Conservation (phyloP, 208 protist species). For the Crithidia bombi region DNA sequence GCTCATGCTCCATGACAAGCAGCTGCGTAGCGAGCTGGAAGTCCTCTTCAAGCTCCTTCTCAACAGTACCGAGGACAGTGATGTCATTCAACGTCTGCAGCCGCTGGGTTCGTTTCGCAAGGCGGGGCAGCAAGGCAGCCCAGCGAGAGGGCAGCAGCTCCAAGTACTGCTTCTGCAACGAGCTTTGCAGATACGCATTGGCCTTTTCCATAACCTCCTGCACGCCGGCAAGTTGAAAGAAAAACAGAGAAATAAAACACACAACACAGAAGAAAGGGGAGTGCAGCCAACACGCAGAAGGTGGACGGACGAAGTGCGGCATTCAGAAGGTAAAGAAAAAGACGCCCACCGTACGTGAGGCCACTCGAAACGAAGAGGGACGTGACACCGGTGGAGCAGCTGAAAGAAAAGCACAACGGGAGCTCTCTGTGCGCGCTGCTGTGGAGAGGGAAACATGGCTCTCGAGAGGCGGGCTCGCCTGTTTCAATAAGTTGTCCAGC, state of each 20-base stretch:
- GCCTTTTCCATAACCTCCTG: constrained; percentile 14
- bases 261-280: constrained; percentile 10
- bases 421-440: no score
- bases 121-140: constrained; percentile 48
- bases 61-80: background rate
- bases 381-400: background rate
- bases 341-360: background rate
- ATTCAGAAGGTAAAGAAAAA: background rate
- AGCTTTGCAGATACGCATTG: constrained; percentile 29
- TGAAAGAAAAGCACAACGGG: background rate
- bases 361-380: background rate
- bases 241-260: constrained; percentile 14
- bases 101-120: constrained; percentile 55
- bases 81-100: constrained; percentile 46
- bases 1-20: constrained; percentile 46
- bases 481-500: no score
- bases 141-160: constrained; percentile 59
- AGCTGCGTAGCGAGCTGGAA: constrained; percentile 45
- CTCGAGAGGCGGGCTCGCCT: no score
- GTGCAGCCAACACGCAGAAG: constrained; percentile 8
- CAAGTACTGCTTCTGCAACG: constrained; percentile 46
- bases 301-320: background rate
- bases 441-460: no score
- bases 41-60: constrained; percentile 33
- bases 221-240: constrained; percentile 6